Base-by-base conservation (phyloP, 768 basidiomycete genomes). In the Auriscalpium orientale region DNA sequence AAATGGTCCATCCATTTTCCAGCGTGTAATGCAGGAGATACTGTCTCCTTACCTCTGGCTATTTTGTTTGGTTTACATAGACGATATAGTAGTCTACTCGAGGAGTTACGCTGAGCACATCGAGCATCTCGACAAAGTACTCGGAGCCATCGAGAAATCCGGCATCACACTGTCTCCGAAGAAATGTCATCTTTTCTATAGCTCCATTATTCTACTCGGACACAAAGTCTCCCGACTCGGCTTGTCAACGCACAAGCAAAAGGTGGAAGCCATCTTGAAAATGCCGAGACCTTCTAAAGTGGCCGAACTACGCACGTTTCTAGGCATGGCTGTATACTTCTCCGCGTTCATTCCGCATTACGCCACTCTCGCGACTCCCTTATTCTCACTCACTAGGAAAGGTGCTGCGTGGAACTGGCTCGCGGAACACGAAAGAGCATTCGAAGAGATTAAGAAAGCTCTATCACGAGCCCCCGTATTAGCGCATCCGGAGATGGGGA, bases 191-290 rank as follows among this genome's bases (percentile, higher is more conserved):
- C 56, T 70, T 7, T 59, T 43, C 12, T 67, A 59, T 43, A 56
- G 55, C 5, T 68, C 66, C 0, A 58, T 70, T 8, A 49, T 65
- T 0, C 59, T 69, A 7, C 56, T 70, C 9, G 67, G 74, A 3
- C 74, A 76, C 37, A 74, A 74, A 48, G 72, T 75, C 0, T 76
- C 73, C 0, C 45, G 65, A 8, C 60, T 74, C 0, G 74, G 73
- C 0, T 51, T 74, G 1, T 73, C 70, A 0, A 74, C 71, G 67
- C n/a, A n/a, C n/a, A n/a, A n/a, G n/a, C n/a, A n/a, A n/a, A n/a
- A n/a, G n/a, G n/a, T 74, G 0, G 58, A 67, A 7, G 71, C 72
- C 0, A 74, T 75, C 18, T 3, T 67, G 0, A 58, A 68, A 9
- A 55, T 74, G 1, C 56, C 35, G 4, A 43, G 47, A 1, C 67